These are phyloP conservation scores for Alternaria burnsii DNA, from an alignment of 2,329 filamentous ascomycete genomes.

Conservation along the genomic window DNA sequence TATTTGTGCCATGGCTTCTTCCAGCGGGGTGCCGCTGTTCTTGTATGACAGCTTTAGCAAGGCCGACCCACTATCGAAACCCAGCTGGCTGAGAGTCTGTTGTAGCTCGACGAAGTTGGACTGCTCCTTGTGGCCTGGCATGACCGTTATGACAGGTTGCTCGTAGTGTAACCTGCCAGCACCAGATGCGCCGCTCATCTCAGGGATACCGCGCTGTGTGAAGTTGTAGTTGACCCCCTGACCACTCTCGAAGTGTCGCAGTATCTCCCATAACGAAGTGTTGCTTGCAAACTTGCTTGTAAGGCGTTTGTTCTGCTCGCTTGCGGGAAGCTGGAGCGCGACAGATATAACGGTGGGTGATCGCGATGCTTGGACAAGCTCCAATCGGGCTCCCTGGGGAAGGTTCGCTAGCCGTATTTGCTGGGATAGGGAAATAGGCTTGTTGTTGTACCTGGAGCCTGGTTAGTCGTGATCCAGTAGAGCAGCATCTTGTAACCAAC, in stretches of 20 bases:
- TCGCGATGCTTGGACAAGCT: conserved; percentile 86
- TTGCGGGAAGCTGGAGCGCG: conserved; percentile 78
- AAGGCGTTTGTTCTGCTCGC: conserved; percentile 66
- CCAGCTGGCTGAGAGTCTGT: conserved; percentile 86
- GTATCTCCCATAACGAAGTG: conserved; percentile 85
- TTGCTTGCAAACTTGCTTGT: conserved; percentile 88
- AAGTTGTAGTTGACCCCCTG: conserved; percentile 69
- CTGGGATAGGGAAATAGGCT: conserved; percentile 82
- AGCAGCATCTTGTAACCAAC: conserved; percentile 56
- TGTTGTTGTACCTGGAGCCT: conserved; percentile 68
- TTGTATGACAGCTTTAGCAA: conserved; percentile 81
- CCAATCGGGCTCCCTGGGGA: conserved; percentile 84
- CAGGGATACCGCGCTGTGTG: conserved; percentile 80
- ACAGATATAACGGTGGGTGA: conserved; percentile 87
- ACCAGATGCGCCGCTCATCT: conserved; percentile 64
- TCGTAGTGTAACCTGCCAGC: conserved; percentile 85
- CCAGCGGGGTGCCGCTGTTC: conserved; percentile 78
- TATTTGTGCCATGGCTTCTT: conserved; percentile 86
- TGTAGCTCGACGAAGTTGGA: conserved; percentile 82
- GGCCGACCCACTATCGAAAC: conserved; percentile 83
- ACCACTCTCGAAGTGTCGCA: conserved; percentile 85
- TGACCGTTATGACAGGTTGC: conserved; percentile 81
- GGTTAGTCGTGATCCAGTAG: conserved; percentile 4
- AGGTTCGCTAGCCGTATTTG: conserved; percentile 86
- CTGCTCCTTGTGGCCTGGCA: conserved; percentile 74